Evolutionary conservation across 306 rosid species (phyloP), one percentile per base, ranked within the genome.

Genomic region (Calophaca sinica): DNA sequence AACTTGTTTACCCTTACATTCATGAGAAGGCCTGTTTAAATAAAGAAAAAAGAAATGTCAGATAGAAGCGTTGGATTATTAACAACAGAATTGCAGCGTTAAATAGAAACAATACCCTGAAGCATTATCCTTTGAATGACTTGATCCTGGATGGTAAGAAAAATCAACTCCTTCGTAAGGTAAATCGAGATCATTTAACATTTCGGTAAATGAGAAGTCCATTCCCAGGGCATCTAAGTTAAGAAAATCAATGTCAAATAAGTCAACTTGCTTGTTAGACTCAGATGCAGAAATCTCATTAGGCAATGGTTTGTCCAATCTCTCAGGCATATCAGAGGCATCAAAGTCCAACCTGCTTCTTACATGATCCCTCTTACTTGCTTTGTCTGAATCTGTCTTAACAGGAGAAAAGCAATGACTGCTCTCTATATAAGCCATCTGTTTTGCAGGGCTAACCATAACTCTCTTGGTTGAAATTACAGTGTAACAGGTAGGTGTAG

Each of bases 391-490:
- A 62, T 79, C 73, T 7, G 75, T 29, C 80, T 84, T 86, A 60
- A 79, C 73, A 7, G 97, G 96, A 13, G 93, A 86, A 75, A 84
- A 87, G 80, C 92, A 86, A 9, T 79, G 91, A 76, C 86, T 88
- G 2, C 87, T 86, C 85, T 91, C 93, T 62, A 89, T 81, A 81
- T 81, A 83, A 72, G 90, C 84, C 51, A 88, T 79, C 64, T 93
- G 90, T 57, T 89, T 83, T 68, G 72, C 78, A 53, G 97, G 97
- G 58, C 93, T 88, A 42, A 91, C 86, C 50, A 87, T 84, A 46
- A 93, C 93, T 78, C 92, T 89, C 79, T 93, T 89, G 72, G 97
- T 86, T 44, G 98, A 79, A 68, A 91, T 87, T 42, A 91, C 91
- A 70, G 93, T 81, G 82, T 86, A 89, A 72, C 88, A 74, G 51